phyloP scores from a whole-genome alignment of 2,329 filamentous ascomycete genomes.

The Escovopsis sp. region DNA sequence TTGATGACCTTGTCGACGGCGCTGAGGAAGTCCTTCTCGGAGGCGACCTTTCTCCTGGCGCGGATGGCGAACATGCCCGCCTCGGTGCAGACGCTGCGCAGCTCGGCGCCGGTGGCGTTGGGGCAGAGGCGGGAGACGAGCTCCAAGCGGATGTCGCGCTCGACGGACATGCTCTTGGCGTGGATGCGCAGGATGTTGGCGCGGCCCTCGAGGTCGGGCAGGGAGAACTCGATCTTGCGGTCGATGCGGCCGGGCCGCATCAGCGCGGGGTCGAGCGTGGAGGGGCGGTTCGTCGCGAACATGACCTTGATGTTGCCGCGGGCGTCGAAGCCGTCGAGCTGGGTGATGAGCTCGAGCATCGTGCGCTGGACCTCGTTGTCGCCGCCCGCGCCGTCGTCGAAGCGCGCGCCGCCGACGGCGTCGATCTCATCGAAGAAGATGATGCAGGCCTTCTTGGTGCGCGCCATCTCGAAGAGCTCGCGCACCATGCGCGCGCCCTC shows the following conservation, averaged over 20 bases:
- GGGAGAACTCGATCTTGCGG: constrained; percentile 95
- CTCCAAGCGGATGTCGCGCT: constrained; percentile 98
- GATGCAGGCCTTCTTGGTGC: constrained; percentile 98
- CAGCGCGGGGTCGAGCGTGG: constrained; percentile 86
- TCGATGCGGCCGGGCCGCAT: constrained; percentile 97
- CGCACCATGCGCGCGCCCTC: constrained; percentile 97
- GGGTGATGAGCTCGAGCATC: constrained; percentile 95
- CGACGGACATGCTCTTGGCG: constrained; percentile 98
- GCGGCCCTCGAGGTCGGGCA: constrained; percentile 91
- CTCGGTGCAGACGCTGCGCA: constrained; percentile 93
- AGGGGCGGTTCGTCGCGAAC: constrained; percentile 96
- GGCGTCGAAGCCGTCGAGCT: constrained; percentile 90
- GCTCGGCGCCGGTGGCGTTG: constrained; percentile 90
- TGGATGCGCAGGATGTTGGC: constrained; percentile 97
- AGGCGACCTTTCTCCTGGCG: constrained; percentile 87
- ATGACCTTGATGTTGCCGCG: constrained; percentile 99
- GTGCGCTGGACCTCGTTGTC: constrained; percentile 97
- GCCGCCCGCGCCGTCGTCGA: constrained; percentile 89
- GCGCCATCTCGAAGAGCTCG: constrained; percentile 97
- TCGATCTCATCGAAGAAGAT: constrained; percentile 97
- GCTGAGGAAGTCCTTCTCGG: constrained; percentile 96
- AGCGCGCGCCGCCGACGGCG: constrained; percentile 86
- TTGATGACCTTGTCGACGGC: constrained; percentile 99
- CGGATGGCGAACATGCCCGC: constrained; percentile 98
- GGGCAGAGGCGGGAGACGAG: constrained; percentile 93